phyloP scores from a whole-genome alignment of 805 yeast genomes.

The Metschnikowia noctiluminum region DNA sequence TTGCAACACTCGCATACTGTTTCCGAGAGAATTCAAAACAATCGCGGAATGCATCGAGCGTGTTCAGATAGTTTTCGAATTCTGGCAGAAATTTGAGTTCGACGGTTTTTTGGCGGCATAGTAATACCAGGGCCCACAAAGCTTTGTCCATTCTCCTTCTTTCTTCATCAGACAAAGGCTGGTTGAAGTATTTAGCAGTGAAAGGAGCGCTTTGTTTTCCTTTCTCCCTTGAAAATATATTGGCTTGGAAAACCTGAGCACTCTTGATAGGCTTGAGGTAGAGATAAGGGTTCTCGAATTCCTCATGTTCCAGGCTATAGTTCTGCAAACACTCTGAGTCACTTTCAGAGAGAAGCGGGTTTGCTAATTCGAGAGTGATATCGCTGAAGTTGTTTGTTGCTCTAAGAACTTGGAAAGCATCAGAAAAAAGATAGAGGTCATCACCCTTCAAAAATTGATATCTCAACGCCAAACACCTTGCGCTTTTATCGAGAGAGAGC shows the following conservation, averaged over 20 bases:
- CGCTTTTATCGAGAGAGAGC: background rate
- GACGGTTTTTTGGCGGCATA: background rate
- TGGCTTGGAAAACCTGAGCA: background rate
- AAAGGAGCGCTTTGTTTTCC: background rate
- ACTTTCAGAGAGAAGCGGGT: background rate
- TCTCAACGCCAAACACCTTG: background rate
- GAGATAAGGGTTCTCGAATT: no score
- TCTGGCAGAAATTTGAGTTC: background rate
- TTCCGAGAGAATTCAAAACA: background rate
- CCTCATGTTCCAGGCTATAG: background rate
- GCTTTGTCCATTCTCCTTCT: background rate
- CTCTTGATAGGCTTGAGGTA: background rate
- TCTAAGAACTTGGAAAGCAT: background rate
- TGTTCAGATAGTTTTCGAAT: background rate
- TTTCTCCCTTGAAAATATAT: background rate
- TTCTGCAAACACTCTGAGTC: background rate
- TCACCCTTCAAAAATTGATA: background rate
- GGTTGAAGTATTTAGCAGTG: background rate
- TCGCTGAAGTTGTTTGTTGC: background rate
- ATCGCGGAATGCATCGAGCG: slow-evolving; percentile 1
- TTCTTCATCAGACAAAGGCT: background rate
- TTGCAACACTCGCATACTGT: slow-evolving; percentile 1
- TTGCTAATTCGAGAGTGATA: background rate
- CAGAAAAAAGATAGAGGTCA: background rate
- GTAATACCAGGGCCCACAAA: background rate